A percentile compares a stretch with the other conserved stretches of the same genome.
Evolutionary conservation across 1,284 basidiomycete genomes (phyloP).

Genomic region (Caloboletus firmus): DNA sequence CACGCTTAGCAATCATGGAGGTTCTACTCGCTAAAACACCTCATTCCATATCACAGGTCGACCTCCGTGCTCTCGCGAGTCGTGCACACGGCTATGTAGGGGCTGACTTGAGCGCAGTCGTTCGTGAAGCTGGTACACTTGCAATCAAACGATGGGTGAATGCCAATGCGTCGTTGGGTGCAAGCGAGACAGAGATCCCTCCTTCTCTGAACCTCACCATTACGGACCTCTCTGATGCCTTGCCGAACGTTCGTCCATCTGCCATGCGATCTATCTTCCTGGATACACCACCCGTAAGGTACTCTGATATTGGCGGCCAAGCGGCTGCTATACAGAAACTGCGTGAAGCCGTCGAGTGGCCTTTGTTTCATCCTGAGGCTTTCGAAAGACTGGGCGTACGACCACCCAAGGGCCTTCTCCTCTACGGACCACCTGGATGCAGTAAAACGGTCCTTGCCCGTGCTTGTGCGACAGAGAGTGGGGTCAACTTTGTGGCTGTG

Average conservation of each 20-base stretch:
- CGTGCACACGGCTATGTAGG: conserved; percentile 97
- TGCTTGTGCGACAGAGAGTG: conserved; percentile 92
- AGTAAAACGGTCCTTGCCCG: conserved; percentile 95
- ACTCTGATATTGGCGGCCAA: conserved; percentile 91
- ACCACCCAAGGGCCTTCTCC: conserved; percentile 86
- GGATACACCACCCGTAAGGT: conserved; percentile 81
- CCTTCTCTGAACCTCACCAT: conserved; percentile 50
- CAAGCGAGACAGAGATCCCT: conserved; percentile 13
- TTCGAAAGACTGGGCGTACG: conserved; percentile 87
- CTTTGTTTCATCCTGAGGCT: conserved; percentile 79
- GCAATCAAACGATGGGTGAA: conserved; percentile 85
- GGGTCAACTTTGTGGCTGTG: conserved; percentile 96
- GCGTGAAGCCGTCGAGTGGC: conserved; percentile 93
- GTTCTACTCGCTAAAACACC: conserved; percentile 84
- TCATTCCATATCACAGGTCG: conserved; percentile 60
- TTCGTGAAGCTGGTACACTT: conserved; percentile 89
- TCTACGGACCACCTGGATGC: conserved; percentile 98
- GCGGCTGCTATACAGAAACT: conserved; percentile 77
- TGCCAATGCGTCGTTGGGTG: conserved; percentile 25
- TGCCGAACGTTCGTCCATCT: conserved; percentile 84
- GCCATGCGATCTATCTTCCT: conserved; percentile 93
- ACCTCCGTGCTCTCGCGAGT: conserved; percentile 68
- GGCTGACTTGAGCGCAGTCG: conserved; percentile 89
- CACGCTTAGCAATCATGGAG: conserved; percentile 80
- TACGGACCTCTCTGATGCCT: conserved; percentile 68